Evolutionary conservation across 2,329 filamentous ascomycete genomes (phyloP).

Genomic region (Madurella mycetomatis): DNA sequence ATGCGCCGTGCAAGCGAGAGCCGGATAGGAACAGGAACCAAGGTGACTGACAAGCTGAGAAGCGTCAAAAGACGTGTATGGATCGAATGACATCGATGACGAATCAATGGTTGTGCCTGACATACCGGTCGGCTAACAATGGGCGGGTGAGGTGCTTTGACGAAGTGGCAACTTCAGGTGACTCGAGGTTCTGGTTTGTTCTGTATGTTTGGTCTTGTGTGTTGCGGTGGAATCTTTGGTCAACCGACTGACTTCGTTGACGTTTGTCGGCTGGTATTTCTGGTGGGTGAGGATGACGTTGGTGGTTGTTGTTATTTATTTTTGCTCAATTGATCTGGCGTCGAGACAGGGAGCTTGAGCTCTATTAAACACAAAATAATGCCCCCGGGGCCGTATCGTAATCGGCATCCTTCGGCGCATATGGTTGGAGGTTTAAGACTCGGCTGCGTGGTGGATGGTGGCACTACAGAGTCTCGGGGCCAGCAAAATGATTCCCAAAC

Average conservation of each 20-base stretch:
- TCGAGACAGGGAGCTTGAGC: conserved; percentile 7
- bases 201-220: too few relatives aligned
- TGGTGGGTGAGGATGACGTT: conserved; percentile 1
- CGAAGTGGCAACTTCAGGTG: conserved; percentile 1
- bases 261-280: background rate
- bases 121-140: conserved; percentile 11
- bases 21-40: background rate
- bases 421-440: conserved; percentile 3
- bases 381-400: background rate
- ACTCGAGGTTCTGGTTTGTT: background rate
- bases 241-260: background rate
- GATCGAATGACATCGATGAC: conserved; percentile 21
- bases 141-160: background rate
- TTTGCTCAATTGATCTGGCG: conserved; percentile 7
- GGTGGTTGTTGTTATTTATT: conserved; percentile 2
- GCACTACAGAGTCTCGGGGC: conserved; percentile 11
- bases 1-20: background rate
- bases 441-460: conserved; percentile 13
- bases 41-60: conserved; percentile 21
- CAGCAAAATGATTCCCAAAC: conserved; percentile 11
- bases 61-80: conserved; percentile 18
- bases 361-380: conserved; percentile 17
- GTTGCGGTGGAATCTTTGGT: too few relatives aligned
- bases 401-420: conserved; percentile 10
- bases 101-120: conserved; percentile 16